phyloP scores from a whole-genome alignment of 306 rosid genomes.

The Inga leiocalycina region DNA sequence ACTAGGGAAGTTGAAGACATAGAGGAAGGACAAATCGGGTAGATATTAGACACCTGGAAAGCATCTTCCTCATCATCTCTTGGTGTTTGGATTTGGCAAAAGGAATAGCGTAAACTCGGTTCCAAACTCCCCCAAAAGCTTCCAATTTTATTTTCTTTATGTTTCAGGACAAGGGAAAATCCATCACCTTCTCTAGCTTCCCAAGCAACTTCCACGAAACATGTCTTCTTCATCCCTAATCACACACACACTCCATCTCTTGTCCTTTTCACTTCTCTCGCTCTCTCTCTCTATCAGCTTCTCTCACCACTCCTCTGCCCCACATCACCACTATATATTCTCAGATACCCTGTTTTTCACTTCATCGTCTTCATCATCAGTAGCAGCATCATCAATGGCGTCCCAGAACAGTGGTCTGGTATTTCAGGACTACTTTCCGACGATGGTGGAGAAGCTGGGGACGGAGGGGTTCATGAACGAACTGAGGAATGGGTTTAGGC shows the following conservation, averaged over 20 bases:
- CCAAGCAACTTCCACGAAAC: slow-evolving; percentile 72
- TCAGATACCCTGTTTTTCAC: background rate
- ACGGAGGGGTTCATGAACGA: slow-evolving; percentile 78
- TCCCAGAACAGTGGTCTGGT: slow-evolving; percentile 49
- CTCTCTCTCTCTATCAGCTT: background rate
- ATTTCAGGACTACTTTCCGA: slow-evolving; percentile 73
- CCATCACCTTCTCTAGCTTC: slow-evolving; percentile 21
- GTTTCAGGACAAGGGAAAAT: background rate
- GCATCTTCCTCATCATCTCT: slow-evolving; percentile 34
- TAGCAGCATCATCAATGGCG: slow-evolving; percentile 38
- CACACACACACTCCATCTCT: background rate
- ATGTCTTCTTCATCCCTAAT: background rate
- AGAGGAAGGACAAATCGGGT: background rate
- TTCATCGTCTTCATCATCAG: background rate
- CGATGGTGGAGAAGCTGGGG: slow-evolving; percentile 74
- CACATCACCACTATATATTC: background rate
- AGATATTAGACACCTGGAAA: background rate
- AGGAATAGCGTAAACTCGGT: background rate
- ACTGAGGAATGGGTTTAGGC: slow-evolving; percentile 62
- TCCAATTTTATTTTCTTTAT: background rate
- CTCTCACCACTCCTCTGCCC: background rate
- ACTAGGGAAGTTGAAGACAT: background rate
- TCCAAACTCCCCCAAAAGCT: slow-evolving; percentile 19
- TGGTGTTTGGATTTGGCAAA: slow-evolving; percentile 17
- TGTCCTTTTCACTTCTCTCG: background rate